Conservation (phyloP, 805 yeast genomes). For the Teunomyces stri region DNA sequence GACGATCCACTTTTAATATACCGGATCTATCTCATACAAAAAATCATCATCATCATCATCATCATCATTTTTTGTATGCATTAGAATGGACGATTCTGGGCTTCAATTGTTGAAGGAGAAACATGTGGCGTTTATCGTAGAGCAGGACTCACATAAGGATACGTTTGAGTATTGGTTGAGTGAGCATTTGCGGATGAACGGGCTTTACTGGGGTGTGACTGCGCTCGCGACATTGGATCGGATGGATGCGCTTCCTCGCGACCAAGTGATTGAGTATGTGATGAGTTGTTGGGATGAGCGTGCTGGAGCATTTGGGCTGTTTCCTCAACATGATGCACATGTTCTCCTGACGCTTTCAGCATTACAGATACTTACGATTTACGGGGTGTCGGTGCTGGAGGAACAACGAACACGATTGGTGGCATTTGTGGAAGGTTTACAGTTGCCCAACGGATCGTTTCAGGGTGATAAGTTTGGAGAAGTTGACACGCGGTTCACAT, state of each 20-base stretch:
- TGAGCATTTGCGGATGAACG: constrained; percentile 87
- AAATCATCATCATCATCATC: no score
- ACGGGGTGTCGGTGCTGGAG: constrained; percentile 46
- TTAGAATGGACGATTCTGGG: neutral
- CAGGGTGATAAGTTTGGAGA: constrained; percentile 93
- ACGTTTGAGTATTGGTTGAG: constrained; percentile 81
- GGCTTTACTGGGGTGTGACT: constrained; percentile 92
- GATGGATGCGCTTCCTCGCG: constrained; percentile 51
- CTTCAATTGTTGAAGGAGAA: constrained; percentile 16
- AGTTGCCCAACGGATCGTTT: constrained; percentile 66
- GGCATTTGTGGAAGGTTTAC: constrained; percentile 41
- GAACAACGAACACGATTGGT: constrained; percentile 31
- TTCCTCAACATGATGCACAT: constrained; percentile 88
- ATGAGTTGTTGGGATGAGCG: constrained; percentile 56
- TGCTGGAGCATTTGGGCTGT: constrained; percentile 85
- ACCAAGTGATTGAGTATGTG: constrained; percentile 68
- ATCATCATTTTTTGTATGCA: no score
- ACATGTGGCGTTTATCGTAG: constrained; percentile 35
- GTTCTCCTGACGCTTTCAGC: constrained; percentile 82
- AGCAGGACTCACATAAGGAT: constrained; percentile 37
- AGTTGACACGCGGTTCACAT: constrained; percentile 87
- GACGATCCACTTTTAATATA: constrained; percentile 36
- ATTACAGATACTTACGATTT: constrained; percentile 71
- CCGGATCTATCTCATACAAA: no score
- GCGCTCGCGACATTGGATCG: constrained; percentile 60